Conservation (phyloP, 1,139 yeast genomes). For the Yamadazyma sp. region DNA sequence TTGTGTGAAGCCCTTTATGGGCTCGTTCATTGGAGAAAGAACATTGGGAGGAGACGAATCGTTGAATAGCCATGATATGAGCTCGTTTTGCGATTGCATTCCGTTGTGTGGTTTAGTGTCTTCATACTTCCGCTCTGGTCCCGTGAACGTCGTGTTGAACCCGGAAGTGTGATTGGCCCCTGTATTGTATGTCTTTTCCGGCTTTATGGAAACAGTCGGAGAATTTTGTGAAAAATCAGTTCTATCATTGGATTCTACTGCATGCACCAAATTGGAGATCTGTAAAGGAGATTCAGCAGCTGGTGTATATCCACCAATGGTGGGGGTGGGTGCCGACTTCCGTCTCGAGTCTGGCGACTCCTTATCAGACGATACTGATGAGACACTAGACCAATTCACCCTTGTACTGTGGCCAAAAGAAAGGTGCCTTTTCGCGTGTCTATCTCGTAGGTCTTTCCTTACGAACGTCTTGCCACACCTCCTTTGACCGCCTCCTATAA, state of each 20-base stretch:
- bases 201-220: no score
- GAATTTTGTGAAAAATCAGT: not conserved
- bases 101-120: constrained; percentile 4
- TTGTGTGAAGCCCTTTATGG: not conserved
- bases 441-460: constrained; percentile 39
- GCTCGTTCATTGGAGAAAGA: constrained; percentile 8
- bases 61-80: constrained; percentile 41
- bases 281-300: constrained; percentile 18
- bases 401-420: constrained; percentile 8
- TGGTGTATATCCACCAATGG: constrained; percentile 1
- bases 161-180: not conserved
- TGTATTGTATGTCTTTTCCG: not conserved
- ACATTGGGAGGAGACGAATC: constrained; percentile 22
- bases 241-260: constrained; percentile 7
- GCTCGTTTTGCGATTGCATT: constrained; percentile 34
- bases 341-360: constrained; percentile 7
- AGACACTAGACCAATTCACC: constrained; percentile 16
- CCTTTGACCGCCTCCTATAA: constrained; percentile 23
- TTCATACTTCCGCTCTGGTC: constrained; percentile 1
- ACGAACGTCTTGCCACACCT: constrained; percentile 47
- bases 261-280: constrained; percentile 21
- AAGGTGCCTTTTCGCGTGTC: constrained; percentile 38
- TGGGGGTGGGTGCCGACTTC: not conserved
- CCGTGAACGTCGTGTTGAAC: not conserved
- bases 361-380: constrained; percentile 10